Evolutionary conservation across 1,284 basidiomycete species (phyloP).

Genomic region (Vanrija sp.): DNA sequence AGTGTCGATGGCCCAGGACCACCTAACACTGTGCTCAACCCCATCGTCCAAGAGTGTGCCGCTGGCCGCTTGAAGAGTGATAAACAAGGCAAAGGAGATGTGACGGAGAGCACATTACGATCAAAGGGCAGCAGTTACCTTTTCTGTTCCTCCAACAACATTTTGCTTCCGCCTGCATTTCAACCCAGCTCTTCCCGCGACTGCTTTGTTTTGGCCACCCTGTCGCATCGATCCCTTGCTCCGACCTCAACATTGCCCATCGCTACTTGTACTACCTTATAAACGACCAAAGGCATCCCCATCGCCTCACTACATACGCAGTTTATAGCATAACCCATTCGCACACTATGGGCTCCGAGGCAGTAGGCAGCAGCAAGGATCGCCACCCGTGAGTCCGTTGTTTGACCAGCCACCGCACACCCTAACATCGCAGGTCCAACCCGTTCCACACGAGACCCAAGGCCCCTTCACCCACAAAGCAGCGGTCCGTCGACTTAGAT

Average conservation of each 20-base stretch:
- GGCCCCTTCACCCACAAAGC: constrained; percentile 11
- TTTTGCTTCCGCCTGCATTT: not conserved
- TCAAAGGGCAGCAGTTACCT: not conserved
- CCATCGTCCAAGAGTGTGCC: not conserved
- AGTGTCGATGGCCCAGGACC: not conserved
- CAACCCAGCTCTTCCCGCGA: constrained; percentile 6
- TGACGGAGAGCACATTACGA: not conserved
- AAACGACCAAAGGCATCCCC: too few species aligned
- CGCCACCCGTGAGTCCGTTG: not conserved
- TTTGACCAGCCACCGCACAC: not conserved
- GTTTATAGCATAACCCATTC: not conserved
- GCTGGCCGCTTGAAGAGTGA: not conserved
- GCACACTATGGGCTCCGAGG: not conserved
- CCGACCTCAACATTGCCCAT: not conserved
- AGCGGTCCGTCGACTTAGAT: constrained; percentile 5
- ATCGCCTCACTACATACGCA: constrained; percentile 22
- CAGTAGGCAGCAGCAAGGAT: too few species aligned
- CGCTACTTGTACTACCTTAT: not conserved
- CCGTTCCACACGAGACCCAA: constrained; percentile 27
- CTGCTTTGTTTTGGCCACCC: constrained; percentile 14
- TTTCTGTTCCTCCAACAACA: not conserved
- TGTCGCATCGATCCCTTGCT: too few species aligned
- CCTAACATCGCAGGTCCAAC: constrained; percentile 23
- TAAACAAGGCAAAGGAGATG: not conserved
- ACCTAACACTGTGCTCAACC: not conserved